These are phyloP conservation scores for Blastocystis sp. DNA, from an alignment of 352 stramenopile genomes.

Conservation along the genomic window DNA sequence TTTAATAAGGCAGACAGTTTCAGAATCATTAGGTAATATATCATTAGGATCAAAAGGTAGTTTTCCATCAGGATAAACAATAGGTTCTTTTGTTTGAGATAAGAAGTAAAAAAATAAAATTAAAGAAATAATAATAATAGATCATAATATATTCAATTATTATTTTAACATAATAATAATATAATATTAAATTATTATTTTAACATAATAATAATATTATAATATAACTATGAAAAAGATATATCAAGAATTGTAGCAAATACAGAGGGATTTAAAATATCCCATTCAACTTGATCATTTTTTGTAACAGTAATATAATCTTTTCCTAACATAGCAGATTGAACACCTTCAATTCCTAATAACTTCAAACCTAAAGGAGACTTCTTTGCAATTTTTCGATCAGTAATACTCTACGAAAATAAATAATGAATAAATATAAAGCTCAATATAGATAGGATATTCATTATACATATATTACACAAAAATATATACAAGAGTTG, in stretches of 20 bases:
- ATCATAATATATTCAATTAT: conserved; percentile 1
- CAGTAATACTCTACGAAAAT: conserved; percentile 55
- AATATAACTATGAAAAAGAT: conserved; percentile 44
- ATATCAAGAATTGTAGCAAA: conserved; percentile 64
- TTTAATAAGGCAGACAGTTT: conserved; percentile 98
- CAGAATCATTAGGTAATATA: conserved; percentile 82
- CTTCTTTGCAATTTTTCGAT: conserved; percentile 59
- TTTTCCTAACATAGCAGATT: conserved; percentile 80
- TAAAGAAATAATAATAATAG: conserved; percentile 23
- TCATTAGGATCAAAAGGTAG: conserved; percentile 39
- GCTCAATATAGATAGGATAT: not conserved
- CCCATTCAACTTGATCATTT: conserved; percentile 66
- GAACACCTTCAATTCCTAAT: conserved; percentile 81
- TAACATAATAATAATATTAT: conserved; percentile 5
- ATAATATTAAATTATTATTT: not conserved
- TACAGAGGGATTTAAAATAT: conserved; percentile 63
- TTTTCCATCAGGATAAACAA: conserved; percentile 10
- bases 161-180: too few relatives aligned
- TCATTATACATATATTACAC: conserved; percentile 8
- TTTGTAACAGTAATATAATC: conserved; percentile 88
- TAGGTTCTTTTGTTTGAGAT: not conserved
- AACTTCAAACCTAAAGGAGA: conserved; percentile 79
- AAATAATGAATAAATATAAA: not conserved
- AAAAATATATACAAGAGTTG: conserved; percentile 16
- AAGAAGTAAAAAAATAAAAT: conserved; percentile 33